Conservation (phyloP, 2,329 filamentous ascomycete genomes). For the Colletotrichum sp. region DNA sequence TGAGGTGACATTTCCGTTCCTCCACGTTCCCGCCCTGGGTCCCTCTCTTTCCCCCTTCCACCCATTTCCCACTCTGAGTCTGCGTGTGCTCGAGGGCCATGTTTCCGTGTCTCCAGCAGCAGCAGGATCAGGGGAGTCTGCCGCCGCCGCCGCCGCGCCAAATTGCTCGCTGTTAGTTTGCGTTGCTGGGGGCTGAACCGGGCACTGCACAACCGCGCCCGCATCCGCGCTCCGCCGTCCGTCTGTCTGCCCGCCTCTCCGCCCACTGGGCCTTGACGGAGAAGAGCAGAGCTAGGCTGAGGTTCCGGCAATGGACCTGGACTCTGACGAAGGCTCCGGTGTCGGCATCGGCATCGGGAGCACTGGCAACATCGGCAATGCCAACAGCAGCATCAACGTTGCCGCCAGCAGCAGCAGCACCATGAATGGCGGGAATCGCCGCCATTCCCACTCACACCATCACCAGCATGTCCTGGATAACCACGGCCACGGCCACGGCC, state of each 20-base stretch:
- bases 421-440: neutral
- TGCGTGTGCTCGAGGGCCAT: neutral
- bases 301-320: conserved; percentile 8
- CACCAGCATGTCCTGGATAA: neutral
- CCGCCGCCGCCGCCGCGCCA: neutral
- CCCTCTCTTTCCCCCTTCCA: conserved; percentile 1
- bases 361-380: neutral
- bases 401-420: neutral
- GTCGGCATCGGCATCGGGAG: conserved; percentile 11
- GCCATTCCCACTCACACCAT: conserved; percentile 13
- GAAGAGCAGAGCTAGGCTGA: neutral
- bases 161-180: neutral
- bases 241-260: neutral
- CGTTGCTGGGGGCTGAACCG: neutral
- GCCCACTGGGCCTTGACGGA: neutral
- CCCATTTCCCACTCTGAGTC: neutral
- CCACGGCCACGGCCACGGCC: neutral
- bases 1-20: conserved; percentile 19
- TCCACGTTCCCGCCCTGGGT: conserved; percentile 1
- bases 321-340: conserved; percentile 12
- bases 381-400: neutral
- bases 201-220: neutral
- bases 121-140: conserved; percentile 15
- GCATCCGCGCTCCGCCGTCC: neutral
- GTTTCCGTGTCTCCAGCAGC: conserved; percentile 15